A percentile compares a stretch with the other conserved stretches of the same genome.
Evolutionary conservation across 352 stramenopile species (phyloP).

Genomic region (Pythium myriotylum): DNA sequence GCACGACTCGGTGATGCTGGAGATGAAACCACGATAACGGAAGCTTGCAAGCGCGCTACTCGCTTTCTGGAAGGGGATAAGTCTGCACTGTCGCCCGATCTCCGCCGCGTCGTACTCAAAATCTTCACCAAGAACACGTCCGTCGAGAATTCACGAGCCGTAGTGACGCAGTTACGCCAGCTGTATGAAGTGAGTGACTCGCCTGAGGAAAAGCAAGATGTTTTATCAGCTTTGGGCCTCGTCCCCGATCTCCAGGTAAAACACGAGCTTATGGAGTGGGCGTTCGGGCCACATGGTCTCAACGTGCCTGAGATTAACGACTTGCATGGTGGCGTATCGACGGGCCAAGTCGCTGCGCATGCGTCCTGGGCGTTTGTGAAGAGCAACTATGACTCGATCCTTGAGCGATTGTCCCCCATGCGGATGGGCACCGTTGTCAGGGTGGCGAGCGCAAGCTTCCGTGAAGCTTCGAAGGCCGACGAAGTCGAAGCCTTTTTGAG

Average conservation of each 20-base stretch:
- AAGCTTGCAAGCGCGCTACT: constrained; percentile 52
- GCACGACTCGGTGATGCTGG: constrained; percentile 48
- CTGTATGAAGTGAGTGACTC: constrained; percentile 66
- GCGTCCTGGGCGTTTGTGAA: constrained; percentile 69
- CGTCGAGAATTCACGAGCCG: background rate
- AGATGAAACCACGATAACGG: constrained; percentile 48
- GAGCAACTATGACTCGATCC: constrained; percentile 64
- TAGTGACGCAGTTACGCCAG: constrained; percentile 53
- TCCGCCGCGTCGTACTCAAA: constrained; percentile 56
- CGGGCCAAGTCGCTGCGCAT: too few species aligned
- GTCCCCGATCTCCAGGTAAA: constrained; percentile 41
- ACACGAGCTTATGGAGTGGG: constrained; percentile 68
- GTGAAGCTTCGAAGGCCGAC: too few species aligned
- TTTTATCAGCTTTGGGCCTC: constrained; percentile 49
- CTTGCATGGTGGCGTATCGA: constrained; percentile 57
- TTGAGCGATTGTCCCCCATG: too few species aligned
- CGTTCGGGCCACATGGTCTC: constrained; percentile 45
- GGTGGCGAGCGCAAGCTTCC: too few species aligned
- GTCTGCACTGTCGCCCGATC: constrained; percentile 46
- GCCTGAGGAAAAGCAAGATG: constrained; percentile 62
- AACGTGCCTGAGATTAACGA: constrained; percentile 59
- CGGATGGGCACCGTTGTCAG: too few species aligned
- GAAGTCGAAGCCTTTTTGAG: too few species aligned
- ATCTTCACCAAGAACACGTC: constrained; percentile 36
- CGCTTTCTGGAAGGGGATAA: constrained; percentile 47